Base-by-base conservation (phyloP, 345 rosid species). In the Sonneratia alba region DNA sequence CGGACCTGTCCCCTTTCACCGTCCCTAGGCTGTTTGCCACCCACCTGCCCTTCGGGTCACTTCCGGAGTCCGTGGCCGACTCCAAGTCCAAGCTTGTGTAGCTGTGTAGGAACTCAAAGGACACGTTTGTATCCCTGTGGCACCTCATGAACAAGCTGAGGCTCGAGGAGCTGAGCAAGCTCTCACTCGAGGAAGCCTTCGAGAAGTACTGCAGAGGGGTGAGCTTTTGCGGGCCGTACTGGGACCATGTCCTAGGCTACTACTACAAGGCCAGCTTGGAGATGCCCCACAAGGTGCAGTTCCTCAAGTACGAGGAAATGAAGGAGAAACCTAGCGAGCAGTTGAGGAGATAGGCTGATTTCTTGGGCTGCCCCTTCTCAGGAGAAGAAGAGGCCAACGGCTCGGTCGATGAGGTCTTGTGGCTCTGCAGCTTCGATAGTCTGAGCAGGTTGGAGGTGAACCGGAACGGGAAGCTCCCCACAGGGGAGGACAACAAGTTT, bases 71-170 rank as follows among this genome's bases (percentile, higher is more conserved):
- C 34, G 49, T 70, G 49, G 70, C 22, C 36, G 62, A 48, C 38
- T 59, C 77, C 27, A 38, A 36, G 11, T 75, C 69, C 69, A 75
- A 75, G 69, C 42, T 70, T 19, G 64, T 75, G 38, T 75, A 75
- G 61, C 24, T 70, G 38, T 75, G 73, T 15, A 63, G 77, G 49
- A 75, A 75, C 70, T 73, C 73, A 7, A 75, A 75, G 63, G 77
- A 75, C 70, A 70, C 70, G 9, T 70, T 70, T 27, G 47, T 75
- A 43, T 75, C 77, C 21, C 64, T 62, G 43, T 75, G 77, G 77
- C 77, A 75, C 51, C 70, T 75, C 73, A 24, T 69, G 36, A 75
- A 64, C 47, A 63, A 49, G 73, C 68, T 70, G 62, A 70, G 38
- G 40, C 70, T 72, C 36, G 36, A 63, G 38, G 65, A 47, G 2